These are phyloP conservation scores for Ophiorrhiza pumila DNA, from an alignment of 257 asterid species.

Conservation along the genomic window DNA sequence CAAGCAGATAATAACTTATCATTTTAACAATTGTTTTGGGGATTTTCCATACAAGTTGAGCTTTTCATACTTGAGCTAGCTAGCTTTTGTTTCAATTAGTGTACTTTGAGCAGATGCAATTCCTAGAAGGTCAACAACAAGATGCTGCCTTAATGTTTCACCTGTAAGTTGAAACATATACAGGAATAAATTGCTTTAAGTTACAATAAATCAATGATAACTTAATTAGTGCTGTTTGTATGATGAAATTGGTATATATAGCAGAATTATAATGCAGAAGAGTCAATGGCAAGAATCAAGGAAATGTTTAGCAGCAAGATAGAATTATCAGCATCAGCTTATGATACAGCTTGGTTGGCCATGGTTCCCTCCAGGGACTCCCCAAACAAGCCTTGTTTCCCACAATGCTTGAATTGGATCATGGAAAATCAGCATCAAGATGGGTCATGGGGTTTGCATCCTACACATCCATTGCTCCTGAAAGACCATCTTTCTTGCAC, in stretches of 20 bases:
- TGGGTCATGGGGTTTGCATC: conserved; percentile 39
- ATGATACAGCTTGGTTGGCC: conserved; percentile 36
- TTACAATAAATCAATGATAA: too few relatives aligned
- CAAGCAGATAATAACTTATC: too few relatives aligned
- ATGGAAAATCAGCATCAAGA: conserved; percentile 30
- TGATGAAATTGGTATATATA: too few relatives aligned
- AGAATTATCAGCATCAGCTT: conserved; percentile 29
- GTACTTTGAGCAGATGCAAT: not conserved
- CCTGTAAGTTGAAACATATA: not conserved
- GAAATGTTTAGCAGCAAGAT: conserved; percentile 24
- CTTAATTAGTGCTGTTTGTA: too few relatives aligned
- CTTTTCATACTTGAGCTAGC: too few relatives aligned
- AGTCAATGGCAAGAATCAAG: conserved; percentile 17
- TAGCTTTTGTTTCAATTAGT: too few relatives aligned
- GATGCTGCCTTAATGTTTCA: not conserved
- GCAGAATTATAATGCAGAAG: not conserved
- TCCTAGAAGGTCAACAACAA: conserved; percentile 9
- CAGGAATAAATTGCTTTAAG: too few relatives aligned
- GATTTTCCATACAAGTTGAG: not conserved
- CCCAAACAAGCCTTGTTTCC: conserved; percentile 17
- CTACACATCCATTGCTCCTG: conserved; percentile 17
- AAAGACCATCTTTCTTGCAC: conserved; percentile 34
- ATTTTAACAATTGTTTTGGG: not conserved
- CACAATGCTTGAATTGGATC: conserved; percentile 36
- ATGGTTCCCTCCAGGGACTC: conserved; percentile 27